A percentile compares a stretch with the other conserved stretches of the same genome.
These are phyloP conservation scores for Oidium heveae DNA, from an alignment of 2,329 filamentous ascomycete species.

Conservation along the genomic window DNA sequence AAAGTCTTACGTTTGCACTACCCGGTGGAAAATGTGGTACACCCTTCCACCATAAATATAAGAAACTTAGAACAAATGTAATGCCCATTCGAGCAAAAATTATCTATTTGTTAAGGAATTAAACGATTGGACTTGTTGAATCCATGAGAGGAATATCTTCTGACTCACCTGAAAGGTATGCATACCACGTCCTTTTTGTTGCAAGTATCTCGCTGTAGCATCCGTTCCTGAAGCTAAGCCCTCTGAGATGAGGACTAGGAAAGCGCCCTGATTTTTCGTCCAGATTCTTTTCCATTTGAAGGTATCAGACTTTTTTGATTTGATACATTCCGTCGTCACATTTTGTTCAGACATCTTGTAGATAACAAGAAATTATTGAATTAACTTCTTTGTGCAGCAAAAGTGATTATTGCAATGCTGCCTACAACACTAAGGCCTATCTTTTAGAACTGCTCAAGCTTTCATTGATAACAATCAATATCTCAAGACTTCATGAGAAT, in stretches of 20 bases:
- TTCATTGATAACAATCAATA: no score
- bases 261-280: constrained; percentile 43
- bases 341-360: neutral
- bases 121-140: constrained; percentile 19
- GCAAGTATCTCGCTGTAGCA: constrained; percentile 50
- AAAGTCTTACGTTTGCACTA: constrained; percentile 32
- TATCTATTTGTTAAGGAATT: constrained; percentile 14
- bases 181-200: constrained; percentile 45
- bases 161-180: constrained; percentile 53
- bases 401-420: no score
- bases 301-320: neutral
- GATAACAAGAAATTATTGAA: no score
- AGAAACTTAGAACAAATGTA: constrained; percentile 9
- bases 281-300: constrained; percentile 19
- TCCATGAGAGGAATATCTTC: neutral
- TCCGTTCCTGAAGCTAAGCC: constrained; percentile 72
- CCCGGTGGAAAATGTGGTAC: constrained; percentile 52
- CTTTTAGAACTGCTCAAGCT: no score
- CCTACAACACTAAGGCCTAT: no score
- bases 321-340: neutral
- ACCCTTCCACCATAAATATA: constrained; percentile 50
- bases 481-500: no score
- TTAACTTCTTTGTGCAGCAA: no score
- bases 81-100: constrained; percentile 12
- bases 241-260: constrained; percentile 49